These are phyloP conservation scores for Nakazawaea wickerhamii DNA, from an alignment of 805 yeast species.

Conservation along the genomic window DNA sequence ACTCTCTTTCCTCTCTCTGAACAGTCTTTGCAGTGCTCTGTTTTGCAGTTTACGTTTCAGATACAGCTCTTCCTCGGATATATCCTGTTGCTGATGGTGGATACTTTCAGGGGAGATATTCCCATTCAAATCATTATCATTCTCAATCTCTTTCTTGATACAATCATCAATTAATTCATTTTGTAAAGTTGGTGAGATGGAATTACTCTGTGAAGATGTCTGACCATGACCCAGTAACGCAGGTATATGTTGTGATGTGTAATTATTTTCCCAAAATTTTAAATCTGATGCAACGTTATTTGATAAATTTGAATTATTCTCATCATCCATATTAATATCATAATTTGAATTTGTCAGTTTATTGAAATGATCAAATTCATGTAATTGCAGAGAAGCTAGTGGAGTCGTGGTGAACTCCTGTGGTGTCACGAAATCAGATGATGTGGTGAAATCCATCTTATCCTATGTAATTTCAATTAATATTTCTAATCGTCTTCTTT, in stretches of 20 bases:
- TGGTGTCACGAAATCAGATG: background rate
- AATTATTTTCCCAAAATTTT: conserved; percentile 12
- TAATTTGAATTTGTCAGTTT: background rate
- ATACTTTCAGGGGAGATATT: background rate
- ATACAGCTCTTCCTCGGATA: conserved; percentile 34
- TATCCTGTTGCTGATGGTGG: background rate
- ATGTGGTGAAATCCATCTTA: background rate
- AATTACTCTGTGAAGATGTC: background rate
- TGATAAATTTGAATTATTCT: background rate
- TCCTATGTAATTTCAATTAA: too few relatives aligned
- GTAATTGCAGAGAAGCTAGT: conserved; percentile 1
- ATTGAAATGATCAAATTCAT: background rate
- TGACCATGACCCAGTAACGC: background rate
- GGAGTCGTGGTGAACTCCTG: too few relatives aligned
- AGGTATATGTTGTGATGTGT: conserved; percentile 4
- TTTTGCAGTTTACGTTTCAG: conserved; percentile 71
- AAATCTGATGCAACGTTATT: conserved; percentile 1
- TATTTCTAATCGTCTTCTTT: too few relatives aligned
- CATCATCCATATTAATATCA: background rate
- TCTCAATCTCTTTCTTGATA: conserved; percentile 6
- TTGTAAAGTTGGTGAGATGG: conserved; percentile 1
- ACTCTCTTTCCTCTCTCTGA: conserved; percentile 74
- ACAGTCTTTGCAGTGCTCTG: conserved; percentile 84
- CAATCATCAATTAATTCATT: conserved; percentile 3
- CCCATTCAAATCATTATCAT: background rate